phyloP scores from a whole-genome alignment of 2,329 filamentous ascomycete genomes.

The Phialophora expanda region DNA sequence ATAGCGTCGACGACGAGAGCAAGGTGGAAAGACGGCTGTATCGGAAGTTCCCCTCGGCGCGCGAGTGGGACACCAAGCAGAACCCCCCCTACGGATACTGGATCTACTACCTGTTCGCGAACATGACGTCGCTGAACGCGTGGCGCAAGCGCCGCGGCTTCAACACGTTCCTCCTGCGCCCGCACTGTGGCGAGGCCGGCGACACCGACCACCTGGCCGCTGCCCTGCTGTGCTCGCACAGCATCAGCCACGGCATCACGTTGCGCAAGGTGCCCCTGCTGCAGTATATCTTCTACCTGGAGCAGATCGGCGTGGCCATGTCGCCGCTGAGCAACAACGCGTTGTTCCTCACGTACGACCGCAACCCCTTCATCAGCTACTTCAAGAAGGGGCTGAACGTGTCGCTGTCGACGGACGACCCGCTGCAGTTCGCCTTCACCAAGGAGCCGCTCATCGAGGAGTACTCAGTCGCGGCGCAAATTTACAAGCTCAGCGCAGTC shows the following conservation, averaged over 20 bases:
- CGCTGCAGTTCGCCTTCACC: constrained; percentile 96
- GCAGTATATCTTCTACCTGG: constrained; percentile 96
- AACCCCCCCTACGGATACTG: constrained; percentile 99
- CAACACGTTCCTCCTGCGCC: constrained; percentile 91
- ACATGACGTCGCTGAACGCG: constrained; percentile 88
- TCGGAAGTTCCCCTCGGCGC: constrained; percentile 90
- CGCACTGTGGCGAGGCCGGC: constrained; percentile 95
- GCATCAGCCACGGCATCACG: constrained; percentile 92
- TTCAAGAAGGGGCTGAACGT: constrained; percentile 95
- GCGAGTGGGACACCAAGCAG: constrained; percentile 86
- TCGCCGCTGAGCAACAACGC: constrained; percentile 99
- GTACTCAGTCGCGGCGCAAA: constrained; percentile 96
- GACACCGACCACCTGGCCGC: constrained; percentile 96
- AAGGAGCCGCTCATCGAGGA: constrained; percentile 98
- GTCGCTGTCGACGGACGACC: constrained; percentile 94
- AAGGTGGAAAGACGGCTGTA: constrained; percentile 94
- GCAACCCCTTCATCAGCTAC: constrained; percentile 94
- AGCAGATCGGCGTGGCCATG: constrained; percentile 98
- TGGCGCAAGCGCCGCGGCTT: constrained; percentile 91
- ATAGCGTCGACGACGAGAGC: constrained; percentile 97
- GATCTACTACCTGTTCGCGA: constrained; percentile 97
- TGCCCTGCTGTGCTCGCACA: constrained; percentile 89
- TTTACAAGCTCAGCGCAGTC: constrained; percentile 94
- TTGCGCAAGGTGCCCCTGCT: constrained; percentile 91
- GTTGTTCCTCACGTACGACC: constrained; percentile 91